Evolutionary conservation across 306 rosid species (phyloP), one percentile per base, ranked within the genome.

Genomic region (Biancaea sappan): DNA sequence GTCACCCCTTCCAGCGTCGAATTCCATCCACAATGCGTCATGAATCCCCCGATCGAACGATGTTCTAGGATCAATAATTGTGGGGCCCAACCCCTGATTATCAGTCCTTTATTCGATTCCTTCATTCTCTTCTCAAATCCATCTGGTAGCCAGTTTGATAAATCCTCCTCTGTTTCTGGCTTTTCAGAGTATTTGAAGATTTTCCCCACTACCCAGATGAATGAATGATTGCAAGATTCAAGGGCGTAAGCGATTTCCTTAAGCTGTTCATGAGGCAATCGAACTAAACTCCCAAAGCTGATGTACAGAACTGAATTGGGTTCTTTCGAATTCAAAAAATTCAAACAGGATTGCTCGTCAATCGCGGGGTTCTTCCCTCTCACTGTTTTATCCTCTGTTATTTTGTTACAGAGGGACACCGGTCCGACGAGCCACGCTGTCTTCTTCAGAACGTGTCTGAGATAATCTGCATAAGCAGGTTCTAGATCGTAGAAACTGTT

Each of bases 1-100:
- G 80, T 68, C 32, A 87, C 58, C 2, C 89, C 83, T 74, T 92
- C 97, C 75, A 89, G 4, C 5, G 86, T 83, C 2, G 97, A 91
- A 37, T 91, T 91, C 95, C 97, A 91, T 3, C 97, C 95, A 25
- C 92, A 89, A 22, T 91, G 95, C 0, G 93, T 91, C 85, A 91
- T 47, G 25, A 87, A 91, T 41, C 93, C 97, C 19, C 88, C 89
- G 1, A 89, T 66, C 0, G 88, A 80, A 2, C 2, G 57, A n/a
- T 87, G 91, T 18, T 88, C 91, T 60, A 89, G 53, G 19, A 92
- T 87, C 84, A 84, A 32, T 4, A 91, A 13, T 63, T 91, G 94
- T 0, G 96, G 94, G 0, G 86, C 94, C 94, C 90, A 91, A 0
- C 93, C 94, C 74, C 86, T 82, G 5, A 88, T 16, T 10, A 91